Evolutionary conservation across 1,139 yeast species (phyloP), one percentile per base, ranked within the genome.

Genomic region (Hanseniaspora gamundiae): DNA sequence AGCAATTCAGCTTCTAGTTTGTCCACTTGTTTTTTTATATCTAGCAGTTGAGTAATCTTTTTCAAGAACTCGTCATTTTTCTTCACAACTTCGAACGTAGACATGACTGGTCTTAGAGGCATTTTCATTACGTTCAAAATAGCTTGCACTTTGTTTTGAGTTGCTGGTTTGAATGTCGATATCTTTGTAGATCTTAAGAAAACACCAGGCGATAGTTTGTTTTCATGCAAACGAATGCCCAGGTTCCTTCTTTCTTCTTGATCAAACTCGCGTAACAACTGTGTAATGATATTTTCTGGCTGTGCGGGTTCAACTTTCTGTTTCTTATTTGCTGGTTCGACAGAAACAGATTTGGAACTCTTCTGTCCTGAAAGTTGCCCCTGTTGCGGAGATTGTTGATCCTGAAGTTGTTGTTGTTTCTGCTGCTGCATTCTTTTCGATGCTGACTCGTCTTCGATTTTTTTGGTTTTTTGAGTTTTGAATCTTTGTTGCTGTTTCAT

Each of bases 11-110:
- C 78, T 50, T 85, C 93, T 19, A 87, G 66, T 63, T 87, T 87
- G 61, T 91, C 98, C 33, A 77, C 76, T 44, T 86, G 95, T 59
- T 78, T 82, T 65, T 91, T 91, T 10, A 91, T 71, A 48, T 91
- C 97, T 45, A 88, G 67, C 48, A 91, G 67, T 3, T 82, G 74
- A 10, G 79, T 80, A 36, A 86, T 84, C 0, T 81, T 71, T 51
- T 81, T 77, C 46, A 84, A 72, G 43, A 91, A 64, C 48, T 78
- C 79, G 54, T 91, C 97, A 59, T 83, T 88, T 56, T 77, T 79
- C 9, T 80, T 72, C 64, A 86, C 76, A 1, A 93, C 87, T 47
- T 73, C 77, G 38, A 83, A 76, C 0, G 98, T 85, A 2, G 95
- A 94, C 83, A 93, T 81, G 1, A 79, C 78, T 1, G 98, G 97